Conservation (phyloP, 2,329 filamentous ascomycete species). For the Alternaria atra region DNA sequence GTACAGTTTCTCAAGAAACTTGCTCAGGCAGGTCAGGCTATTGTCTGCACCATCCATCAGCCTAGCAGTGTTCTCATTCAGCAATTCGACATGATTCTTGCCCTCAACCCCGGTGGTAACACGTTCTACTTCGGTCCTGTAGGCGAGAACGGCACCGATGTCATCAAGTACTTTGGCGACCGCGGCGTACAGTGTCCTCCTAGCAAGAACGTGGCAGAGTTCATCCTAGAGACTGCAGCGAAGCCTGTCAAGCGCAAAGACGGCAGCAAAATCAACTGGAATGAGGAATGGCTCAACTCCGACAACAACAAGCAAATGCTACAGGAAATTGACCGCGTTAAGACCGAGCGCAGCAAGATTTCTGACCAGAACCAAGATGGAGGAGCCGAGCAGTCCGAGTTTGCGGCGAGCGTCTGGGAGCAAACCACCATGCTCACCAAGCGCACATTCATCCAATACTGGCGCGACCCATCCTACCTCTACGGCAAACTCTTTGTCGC, state of each 20-base stretch:
- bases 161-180: conserved; percentile 73
- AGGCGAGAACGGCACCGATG: conserved; percentile 70
- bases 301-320: conserved; percentile 67
- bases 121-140: conserved; percentile 79
- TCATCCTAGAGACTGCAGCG: conserved; percentile 71
- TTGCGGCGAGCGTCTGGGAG: conserved; percentile 69
- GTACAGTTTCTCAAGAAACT: conserved; percentile 75
- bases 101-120: conserved; percentile 73
- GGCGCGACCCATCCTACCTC: conserved; percentile 78
- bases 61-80: conserved; percentile 74
- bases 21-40: conserved; percentile 71
- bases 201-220: conserved; percentile 72
- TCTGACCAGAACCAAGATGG: conserved; percentile 17
- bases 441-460: conserved; percentile 76
- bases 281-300: conserved; percentile 76
- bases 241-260: conserved; percentile 63
- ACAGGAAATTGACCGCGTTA: conserved; percentile 72
- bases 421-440: conserved; percentile 74
- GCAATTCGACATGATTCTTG: conserved; percentile 77
- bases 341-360: conserved; percentile 63
- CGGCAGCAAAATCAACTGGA: conserved; percentile 72
- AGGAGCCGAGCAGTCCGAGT: conserved; percentile 60
- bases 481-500: conserved; percentile 79
- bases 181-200: conserved; percentile 73
- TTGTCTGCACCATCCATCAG: conserved; percentile 79